A percentile compares a stretch with the other conserved stretches of the same genome.
Conservation (phyloP, 2,329 filamentous ascomycete species). For the Aureobasidium uvarum region DNA sequence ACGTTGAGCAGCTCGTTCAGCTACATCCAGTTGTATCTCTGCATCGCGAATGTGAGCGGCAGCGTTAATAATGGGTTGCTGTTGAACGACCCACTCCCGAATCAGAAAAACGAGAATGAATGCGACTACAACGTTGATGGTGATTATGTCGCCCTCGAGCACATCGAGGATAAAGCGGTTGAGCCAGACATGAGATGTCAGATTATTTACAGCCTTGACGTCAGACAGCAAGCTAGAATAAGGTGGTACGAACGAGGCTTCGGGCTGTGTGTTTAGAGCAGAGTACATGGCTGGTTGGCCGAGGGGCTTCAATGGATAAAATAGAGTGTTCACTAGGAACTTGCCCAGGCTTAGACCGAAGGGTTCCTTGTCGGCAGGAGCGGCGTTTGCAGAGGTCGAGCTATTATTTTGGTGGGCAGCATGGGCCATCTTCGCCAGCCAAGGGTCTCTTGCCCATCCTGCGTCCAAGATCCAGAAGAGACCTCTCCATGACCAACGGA, state of each 20-base stretch:
- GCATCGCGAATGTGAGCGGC: slow-evolving; percentile 43
- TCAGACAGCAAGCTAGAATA: slow-evolving; percentile 50
- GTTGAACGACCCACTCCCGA: slow-evolving; percentile 95
- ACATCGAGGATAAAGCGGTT: slow-evolving; percentile 80
- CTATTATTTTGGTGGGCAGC: not conserved
- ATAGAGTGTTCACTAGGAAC: slow-evolving; percentile 6
- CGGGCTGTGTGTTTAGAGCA: not conserved
- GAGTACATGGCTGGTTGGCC: not conserved
- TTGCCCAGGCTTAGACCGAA: slow-evolving; percentile 18
- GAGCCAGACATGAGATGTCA: slow-evolving; percentile 66
- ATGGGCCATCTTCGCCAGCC: slow-evolving; percentile 32
- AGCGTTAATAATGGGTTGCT: slow-evolving; percentile 90
- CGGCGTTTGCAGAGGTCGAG: not conserved
- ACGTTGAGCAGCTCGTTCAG: slow-evolving; percentile 24
- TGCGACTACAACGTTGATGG: slow-evolving; percentile 81
- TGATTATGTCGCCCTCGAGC: slow-evolving; percentile 91
- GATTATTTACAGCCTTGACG: slow-evolving; percentile 52
- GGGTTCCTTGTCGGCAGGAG: not conserved
- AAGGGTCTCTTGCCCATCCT: slow-evolving; percentile 56
- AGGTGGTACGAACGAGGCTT: not conserved
- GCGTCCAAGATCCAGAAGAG: slow-evolving; percentile 93
- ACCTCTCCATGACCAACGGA: slow-evolving; percentile 88
- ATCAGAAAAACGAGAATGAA: slow-evolving; percentile 98
- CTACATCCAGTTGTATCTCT: slow-evolving; percentile 33
- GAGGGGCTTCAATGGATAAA: slow-evolving; percentile 13